phyloP scores from a whole-genome alignment of 345 rosid species.

The Brassica rapa region DNA sequence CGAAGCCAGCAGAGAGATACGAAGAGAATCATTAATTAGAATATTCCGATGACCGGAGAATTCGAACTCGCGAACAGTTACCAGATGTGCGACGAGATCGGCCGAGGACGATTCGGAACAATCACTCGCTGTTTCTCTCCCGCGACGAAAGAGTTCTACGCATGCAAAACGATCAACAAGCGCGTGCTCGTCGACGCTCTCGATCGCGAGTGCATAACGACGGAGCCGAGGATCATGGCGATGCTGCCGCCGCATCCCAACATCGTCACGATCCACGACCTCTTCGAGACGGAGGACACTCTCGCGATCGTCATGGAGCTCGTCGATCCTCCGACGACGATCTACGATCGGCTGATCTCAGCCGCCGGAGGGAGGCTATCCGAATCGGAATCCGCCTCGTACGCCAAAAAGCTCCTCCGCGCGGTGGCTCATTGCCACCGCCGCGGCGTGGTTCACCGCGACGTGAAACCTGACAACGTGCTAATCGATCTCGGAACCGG shows the following conservation, averaged over 20 bases:
- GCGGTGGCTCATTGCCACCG: constrained; percentile 77
- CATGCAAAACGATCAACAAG: constrained; percentile 72
- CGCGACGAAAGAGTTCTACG: constrained; percentile 49
- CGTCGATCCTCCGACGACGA: constrained; percentile 53
- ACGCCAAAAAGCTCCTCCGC: constrained; percentile 50
- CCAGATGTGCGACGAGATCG: constrained; percentile 70
- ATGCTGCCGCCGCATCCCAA: constrained; percentile 64
- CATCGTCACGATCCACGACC: constrained; percentile 54
- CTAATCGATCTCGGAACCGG: constrained; percentile 49
- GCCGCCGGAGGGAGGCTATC: constrained; percentile 33
- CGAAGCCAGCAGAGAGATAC: neutral
- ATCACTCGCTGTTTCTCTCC: constrained; percentile 64
- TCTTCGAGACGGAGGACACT: constrained; percentile 57
- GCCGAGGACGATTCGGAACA: constrained; percentile 72
- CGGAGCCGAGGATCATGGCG: constrained; percentile 72
- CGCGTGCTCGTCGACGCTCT: constrained; percentile 55
- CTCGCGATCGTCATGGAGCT: constrained; percentile 64
- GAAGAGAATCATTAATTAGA: neutral
- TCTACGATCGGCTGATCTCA: constrained; percentile 50
- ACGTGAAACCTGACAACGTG: constrained; percentile 77
- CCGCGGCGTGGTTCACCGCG: constrained; percentile 67
- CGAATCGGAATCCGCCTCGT: constrained; percentile 48
- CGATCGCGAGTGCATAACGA: constrained; percentile 66
- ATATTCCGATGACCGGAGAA: constrained; percentile 37
- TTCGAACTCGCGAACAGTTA: constrained; percentile 49